Base-by-base conservation (phyloP, 2,329 filamentous ascomycete genomes). In the Sporothrix brunneoviolacea region DNA sequence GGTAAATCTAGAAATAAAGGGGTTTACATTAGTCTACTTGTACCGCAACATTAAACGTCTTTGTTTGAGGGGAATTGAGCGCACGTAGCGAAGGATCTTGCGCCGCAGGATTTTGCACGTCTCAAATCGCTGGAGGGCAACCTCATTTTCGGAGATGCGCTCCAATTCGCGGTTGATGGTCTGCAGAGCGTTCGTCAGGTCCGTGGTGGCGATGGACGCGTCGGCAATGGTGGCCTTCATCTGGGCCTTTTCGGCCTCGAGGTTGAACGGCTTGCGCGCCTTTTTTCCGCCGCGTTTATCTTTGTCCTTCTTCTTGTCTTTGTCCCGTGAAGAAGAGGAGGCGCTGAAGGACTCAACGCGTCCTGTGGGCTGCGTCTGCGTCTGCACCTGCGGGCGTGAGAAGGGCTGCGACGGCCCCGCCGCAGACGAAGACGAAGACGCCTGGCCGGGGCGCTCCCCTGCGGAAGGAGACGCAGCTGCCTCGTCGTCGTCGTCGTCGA, bases 181-280 rank as follows among this genome's bases (percentile, higher is more conserved):
- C 65, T 93, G 90, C 33, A 98, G 74, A 1, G 84, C 81, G 62
- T 98, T 97, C 62, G 84, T 76, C 35, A 98, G 74, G 63, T 95
- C 95, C 0, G 88, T 96, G n/a, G 89, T 84, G 4, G 90, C 88
- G 35, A 97, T 87, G 1, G 88, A 91, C 0, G 91, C 82, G 41
- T 91, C 88, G 3, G 91, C 93, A 56, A 98, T 90, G n/a, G 84
- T 81, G 55, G 84, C 81, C 57, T 95, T 84, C 72, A 98, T 90
- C 54, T 86, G 77, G 1, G 87, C 86, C 65, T 91, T 91, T 66
- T 97, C 93, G 35, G 82, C 84, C 59, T 94, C 88, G 0, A 97
- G 74, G 62, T 86, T 88, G 72, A 97, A 96, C 0, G 80, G 72
- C 61, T 77, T 79, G 37, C 71, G 67, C 63, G 82, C 79, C 56